Evolutionary conservation across 257 asterid species (phyloP).

Genomic region (Gynochthodes officinalis): DNA sequence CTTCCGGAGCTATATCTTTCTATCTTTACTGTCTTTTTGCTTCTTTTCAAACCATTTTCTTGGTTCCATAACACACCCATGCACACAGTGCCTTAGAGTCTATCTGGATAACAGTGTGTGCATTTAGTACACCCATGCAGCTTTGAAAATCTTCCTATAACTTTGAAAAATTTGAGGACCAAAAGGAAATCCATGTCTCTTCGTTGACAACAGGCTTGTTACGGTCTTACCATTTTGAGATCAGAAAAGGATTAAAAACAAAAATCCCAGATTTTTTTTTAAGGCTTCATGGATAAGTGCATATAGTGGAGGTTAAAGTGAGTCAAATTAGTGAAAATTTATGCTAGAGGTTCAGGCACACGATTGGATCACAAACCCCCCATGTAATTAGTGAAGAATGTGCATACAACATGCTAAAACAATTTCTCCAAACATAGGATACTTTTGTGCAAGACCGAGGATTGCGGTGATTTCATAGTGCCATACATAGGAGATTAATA

Average conservation of each 20-base stretch:
- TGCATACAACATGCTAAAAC: background rate
- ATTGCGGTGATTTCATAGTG: background rate
- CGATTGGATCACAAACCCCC: background rate
- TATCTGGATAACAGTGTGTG: slow-evolving; percentile 15
- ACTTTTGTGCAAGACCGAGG: background rate
- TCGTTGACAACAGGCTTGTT: too few relatives aligned
- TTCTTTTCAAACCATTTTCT: slow-evolving; percentile 15
- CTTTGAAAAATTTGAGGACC: background rate
- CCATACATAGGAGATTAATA: background rate
- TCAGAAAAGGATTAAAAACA: too few relatives aligned
- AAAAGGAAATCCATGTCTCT: slow-evolving; percentile 10
- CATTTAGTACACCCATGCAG: slow-evolving; percentile 1
- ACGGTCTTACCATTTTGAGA: background rate
- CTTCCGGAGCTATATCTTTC: slow-evolving; percentile 6
- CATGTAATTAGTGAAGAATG: background rate
- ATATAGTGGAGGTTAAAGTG: too few relatives aligned
- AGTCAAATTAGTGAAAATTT: too few relatives aligned
- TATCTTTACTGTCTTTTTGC: slow-evolving; percentile 13
- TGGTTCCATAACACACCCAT: slow-evolving; percentile 8
- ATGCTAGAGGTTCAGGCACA: background rate
- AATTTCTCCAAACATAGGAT: background rate
- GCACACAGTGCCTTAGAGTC: background rate
- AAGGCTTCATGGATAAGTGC: too few relatives aligned
- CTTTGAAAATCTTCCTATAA: slow-evolving; percentile 15
- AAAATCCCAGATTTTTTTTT: too few relatives aligned